Evolutionary conservation across 768 basidiomycete species (phyloP).

Genomic region (Leucocoprinus leucothites): DNA sequence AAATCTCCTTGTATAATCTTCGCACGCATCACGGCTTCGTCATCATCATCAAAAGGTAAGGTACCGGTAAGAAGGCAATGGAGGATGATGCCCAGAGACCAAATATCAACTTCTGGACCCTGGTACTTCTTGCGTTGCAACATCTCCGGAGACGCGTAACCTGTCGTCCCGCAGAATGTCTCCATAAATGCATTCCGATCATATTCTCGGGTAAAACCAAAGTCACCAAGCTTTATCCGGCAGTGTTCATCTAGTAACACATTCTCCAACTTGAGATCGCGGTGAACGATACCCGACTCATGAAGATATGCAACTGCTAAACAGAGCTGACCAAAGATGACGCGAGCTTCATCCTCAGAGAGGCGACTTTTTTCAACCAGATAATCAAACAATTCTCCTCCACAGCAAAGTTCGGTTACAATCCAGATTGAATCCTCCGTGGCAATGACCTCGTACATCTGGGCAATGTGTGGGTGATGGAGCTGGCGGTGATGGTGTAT

Average conservation of each 20-base stretch:
- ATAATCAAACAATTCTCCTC: slow-evolving; percentile 98
- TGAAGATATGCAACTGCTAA: slow-evolving; percentile 94
- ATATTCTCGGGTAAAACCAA: slow-evolving; percentile 93
- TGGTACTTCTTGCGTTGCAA: slow-evolving; percentile 83
- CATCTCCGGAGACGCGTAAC: slow-evolving; percentile 93
- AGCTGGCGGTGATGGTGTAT: slow-evolving; percentile 98
- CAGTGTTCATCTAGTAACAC: slow-evolving; percentile 88
- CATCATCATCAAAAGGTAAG: slow-evolving; percentile 88
- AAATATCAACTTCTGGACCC: slow-evolving; percentile 95
- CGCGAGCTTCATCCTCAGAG: slow-evolving; percentile 76
- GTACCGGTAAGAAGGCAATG: slow-evolving; percentile 89
- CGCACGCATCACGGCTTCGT: slow-evolving; percentile 76
- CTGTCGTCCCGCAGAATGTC: slow-evolving; percentile 94
- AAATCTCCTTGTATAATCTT: slow-evolving; percentile 85
- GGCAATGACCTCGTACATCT: slow-evolving; percentile 97
- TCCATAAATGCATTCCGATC: slow-evolving; percentile 78
- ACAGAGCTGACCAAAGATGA: slow-evolving; percentile 94
- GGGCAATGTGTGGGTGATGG: slow-evolving; percentile 93
- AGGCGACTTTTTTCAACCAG: slow-evolving; percentile 92
- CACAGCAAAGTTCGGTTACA: slow-evolving; percentile 93
- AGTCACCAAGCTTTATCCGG: slow-evolving; percentile 90
- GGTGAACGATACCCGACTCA: slow-evolving; percentile 89
- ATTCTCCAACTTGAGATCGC: slow-evolving; percentile 96
- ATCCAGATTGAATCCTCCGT: slow-evolving; percentile 97
- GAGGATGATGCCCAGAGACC: slow-evolving; percentile 92